A percentile compares a stretch with the other conserved stretches of the same genome.
These are phyloP conservation scores for Erodium trifolium DNA, from an alignment of 441 rosid species.

Conservation along the genomic window DNA sequence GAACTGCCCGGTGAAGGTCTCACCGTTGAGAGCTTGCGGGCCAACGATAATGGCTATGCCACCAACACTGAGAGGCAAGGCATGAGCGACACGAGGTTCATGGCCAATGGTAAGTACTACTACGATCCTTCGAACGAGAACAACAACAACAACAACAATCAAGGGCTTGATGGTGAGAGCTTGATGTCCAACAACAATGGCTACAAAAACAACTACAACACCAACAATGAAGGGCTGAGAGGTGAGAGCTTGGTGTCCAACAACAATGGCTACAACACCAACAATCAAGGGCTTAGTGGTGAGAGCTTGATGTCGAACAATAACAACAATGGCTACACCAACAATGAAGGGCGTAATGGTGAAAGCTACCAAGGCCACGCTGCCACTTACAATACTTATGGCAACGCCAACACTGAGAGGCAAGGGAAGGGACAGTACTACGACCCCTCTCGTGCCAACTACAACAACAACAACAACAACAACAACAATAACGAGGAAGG, in stretches of 20 bases:
- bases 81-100: conserved; percentile 63
- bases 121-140: conserved; percentile 26
- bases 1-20: not conserved
- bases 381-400: too few species aligned
- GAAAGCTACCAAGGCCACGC: too few species aligned
- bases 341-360: not conserved
- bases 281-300: not conserved
- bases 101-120: conserved; percentile 53
- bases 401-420: too few species aligned
- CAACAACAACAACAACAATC: conserved; percentile 13
- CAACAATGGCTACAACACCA: conserved; percentile 9
- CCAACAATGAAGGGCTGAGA: not conserved
- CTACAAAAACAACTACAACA: not conserved
- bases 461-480: too few species aligned
- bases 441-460: too few species aligned
- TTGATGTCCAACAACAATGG: not conserved
- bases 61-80: conserved; percentile 34
- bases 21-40: not conserved
- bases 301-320: too few species aligned
- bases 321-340: conserved; percentile 4
- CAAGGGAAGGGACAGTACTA: too few species aligned
- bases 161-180: not conserved
- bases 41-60: not conserved
- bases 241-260: not conserved
- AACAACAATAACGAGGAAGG: too few species aligned